Base-by-base conservation (phyloP, 192 early-diverging fungal genomes). In the Backusella macrospora region DNA sequence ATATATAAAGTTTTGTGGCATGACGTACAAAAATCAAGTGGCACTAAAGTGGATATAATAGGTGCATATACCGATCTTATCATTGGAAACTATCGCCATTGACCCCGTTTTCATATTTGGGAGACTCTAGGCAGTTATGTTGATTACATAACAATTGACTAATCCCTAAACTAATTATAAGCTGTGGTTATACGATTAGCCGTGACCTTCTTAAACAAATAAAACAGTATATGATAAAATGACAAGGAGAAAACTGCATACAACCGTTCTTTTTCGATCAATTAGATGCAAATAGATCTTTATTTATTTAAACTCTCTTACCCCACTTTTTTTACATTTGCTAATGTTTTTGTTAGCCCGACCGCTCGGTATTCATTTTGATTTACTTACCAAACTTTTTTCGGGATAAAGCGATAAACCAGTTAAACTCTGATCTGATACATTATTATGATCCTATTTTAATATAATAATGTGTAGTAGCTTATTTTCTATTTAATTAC, bases 291-390 rank as follows among this genome's bases (percentile, higher is more conserved):
- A 59, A 23, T 18, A 59, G 52, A 59, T 59, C 21, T 59, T 59
- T 18, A 59, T 59, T 59, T 59, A 59, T 59, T 59, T 23, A 59
- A 59, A 21, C 21, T 34, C 29, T 26, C 21, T 59, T 59, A 59
- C 52, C 52, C 52, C 52, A 59, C 52, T n/a, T 59, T 59, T 55
- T 59, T 59, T 59, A 52, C n/a, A 7, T 16, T 18, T 59, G 26
- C 13, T 26, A 13, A 26, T 46, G 0, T 59, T 59, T 46, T 6
- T 46, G 21, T 59, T 59, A 59, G 52, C 52, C 52, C 52, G 52
- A 59, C 21, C 52, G 5, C 5, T 59, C 52, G 52, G 52, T 59
- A 59, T 23, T 12, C 10, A 59, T 21, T 23, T 7, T 59, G 21
- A 59, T 59, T 23, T 23, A 59, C 52, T 34, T 12, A 13, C 52